These are phyloP conservation scores for Fusarium sp. DNA, from an alignment of 2,329 filamentous ascomycete genomes.

Conservation along the genomic window DNA sequence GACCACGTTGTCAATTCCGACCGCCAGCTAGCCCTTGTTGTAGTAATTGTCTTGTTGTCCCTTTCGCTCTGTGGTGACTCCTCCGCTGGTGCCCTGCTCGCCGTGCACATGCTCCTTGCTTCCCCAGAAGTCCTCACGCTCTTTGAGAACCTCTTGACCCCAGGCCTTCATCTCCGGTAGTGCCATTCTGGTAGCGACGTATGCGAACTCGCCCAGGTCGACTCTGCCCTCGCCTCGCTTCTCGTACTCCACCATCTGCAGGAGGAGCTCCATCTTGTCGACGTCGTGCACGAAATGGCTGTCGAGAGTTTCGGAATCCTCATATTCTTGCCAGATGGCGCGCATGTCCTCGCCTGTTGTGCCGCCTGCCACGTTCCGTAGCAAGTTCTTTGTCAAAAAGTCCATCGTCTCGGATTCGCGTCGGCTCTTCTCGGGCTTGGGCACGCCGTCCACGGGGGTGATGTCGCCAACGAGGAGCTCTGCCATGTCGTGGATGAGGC, in stretches of 20 bases:
- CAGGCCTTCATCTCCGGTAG: slow-evolving; percentile 84
- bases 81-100: slow-evolving; percentile 56
- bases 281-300: slow-evolving; percentile 94
- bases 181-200: slow-evolving; percentile 79
- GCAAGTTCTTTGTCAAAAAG: slow-evolving; percentile 79
- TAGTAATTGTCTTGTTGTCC: slow-evolving; percentile 66
- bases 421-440: slow-evolving; percentile 88
- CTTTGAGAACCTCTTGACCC: slow-evolving; percentile 80
- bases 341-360: slow-evolving; percentile 76
- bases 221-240: slow-evolving; percentile 72
- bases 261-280: slow-evolving; percentile 93
- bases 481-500: slow-evolving; percentile 96
- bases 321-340: slow-evolving; percentile 93
- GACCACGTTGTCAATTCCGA: background rate
- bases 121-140: slow-evolving; percentile 81
- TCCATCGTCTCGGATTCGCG: slow-evolving; percentile 93
- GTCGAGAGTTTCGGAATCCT: slow-evolving; percentile 86
- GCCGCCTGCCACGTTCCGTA: slow-evolving; percentile 82
- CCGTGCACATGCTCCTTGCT: slow-evolving; percentile 61
- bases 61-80: slow-evolving; percentile 53
- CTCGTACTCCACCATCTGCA: slow-evolving; percentile 99
- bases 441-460: slow-evolving; percentile 87
- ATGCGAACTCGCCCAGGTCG: slow-evolving; percentile 88
- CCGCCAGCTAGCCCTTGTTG: slow-evolving; percentile 42
- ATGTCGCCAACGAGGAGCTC: slow-evolving; percentile 96